phyloP scores from a whole-genome alignment of 352 stramenopile genomes.

The Elongisporangium prolatum region DNA sequence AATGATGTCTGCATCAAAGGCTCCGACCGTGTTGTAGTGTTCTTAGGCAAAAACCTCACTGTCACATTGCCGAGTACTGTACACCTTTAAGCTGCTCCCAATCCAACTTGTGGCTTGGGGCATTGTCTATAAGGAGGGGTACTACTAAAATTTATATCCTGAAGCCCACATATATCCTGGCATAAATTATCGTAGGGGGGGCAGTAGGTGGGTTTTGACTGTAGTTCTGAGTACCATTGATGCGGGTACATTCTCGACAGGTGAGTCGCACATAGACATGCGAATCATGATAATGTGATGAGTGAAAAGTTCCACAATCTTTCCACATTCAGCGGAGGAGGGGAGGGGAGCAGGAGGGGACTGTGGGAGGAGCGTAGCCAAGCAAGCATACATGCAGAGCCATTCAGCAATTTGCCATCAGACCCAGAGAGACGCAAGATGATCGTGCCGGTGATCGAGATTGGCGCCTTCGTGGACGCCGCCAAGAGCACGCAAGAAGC shows the following conservation, averaged over 20 bases:
- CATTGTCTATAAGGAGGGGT: no score
- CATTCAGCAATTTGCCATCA: slow-evolving; percentile 9
- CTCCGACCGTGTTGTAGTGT: no score
- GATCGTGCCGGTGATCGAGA: slow-evolving; percentile 39
- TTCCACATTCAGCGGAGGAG: not conserved
- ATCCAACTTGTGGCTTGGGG: no score
- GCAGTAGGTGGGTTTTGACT: no score
- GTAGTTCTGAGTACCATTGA: not conserved
- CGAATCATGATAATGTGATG: not conserved
- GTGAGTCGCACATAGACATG: not conserved
- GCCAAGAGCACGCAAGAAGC: slow-evolving; percentile 6
- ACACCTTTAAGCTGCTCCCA: no score
- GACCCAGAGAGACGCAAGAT: slow-evolving; percentile 8
- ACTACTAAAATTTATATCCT: no score
- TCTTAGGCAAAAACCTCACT: no score
- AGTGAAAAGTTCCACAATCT: not conserved
- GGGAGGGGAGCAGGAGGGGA: not conserved
- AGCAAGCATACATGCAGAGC: not conserved
- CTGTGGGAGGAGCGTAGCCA: not conserved
- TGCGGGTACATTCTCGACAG: not conserved
- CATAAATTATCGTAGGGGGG: no score
- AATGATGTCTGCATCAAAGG: no score
- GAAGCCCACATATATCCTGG: no score
- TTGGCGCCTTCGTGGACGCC: slow-evolving; percentile 26
- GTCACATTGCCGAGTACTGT: no score